These are phyloP conservation scores for Noccaea caerulescens DNA, from an alignment of 345 rosid genomes.

Conservation along the genomic window DNA sequence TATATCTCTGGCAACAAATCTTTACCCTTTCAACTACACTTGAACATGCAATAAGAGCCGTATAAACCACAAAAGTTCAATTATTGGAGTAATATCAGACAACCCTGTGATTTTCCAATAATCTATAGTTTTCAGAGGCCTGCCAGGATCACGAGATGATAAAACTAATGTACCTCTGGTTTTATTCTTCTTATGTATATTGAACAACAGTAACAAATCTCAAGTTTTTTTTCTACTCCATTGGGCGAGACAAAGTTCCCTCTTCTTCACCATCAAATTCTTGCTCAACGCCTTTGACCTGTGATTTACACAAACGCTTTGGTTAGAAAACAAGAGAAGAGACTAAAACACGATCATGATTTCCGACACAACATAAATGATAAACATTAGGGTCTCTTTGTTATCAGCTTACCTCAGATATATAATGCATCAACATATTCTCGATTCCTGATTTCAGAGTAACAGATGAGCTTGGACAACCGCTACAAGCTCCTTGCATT, in stretches of 20 bases:
- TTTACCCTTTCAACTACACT: conserved; percentile 13
- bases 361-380: neutral
- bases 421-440: conserved; percentile 98
- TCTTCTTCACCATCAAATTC: conserved; percentile 78
- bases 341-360: conserved; percentile 5
- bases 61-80: neutral
- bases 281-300: conserved; percentile 93
- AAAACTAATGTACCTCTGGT: conserved; percentile 29
- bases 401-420: conserved; percentile 74
- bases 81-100: conserved; percentile 12
- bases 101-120: conserved; percentile 2
- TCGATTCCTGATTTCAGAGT: conserved; percentile 98
- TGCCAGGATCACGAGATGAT: conserved; percentile 14
- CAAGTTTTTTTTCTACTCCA: conserved; percentile 47
- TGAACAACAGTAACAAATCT: conserved; percentile 9
- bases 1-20: conserved; percentile 22
- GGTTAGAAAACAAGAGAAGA: neutral
- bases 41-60: neutral
- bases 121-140: conserved; percentile 24
- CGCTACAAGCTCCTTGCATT: conserved; percentile 99
- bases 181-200: conserved; percentile 26
- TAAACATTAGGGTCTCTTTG: neutral
- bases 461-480: conserved; percentile 98
- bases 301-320: conserved; percentile 32
- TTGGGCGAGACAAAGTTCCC: conserved; percentile 53